Evolutionary conservation across 169 alveolate species (phyloP), one percentile per base, ranked within the genome.

Genomic region (Plasmodium malariae): DNA sequence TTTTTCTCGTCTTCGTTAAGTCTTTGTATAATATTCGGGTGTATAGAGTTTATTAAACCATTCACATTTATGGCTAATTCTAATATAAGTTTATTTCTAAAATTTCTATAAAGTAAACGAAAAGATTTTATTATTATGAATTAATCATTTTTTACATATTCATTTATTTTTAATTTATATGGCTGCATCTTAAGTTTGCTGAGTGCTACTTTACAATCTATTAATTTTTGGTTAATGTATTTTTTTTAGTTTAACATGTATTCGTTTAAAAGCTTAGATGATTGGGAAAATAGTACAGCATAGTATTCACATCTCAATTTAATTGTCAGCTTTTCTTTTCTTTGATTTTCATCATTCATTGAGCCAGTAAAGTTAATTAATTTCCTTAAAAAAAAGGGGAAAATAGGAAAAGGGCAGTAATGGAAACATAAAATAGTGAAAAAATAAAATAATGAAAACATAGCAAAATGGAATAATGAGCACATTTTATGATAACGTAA

Each of bases 31-130:
- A 83, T 67, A 70, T 65, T 83, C 26, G 91, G 85, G 43, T 83
- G 91, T 49, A 83, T 83, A 17, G 91, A 83, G 43, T 67, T 67
- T 14, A 83, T 83, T 34, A 83, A 36, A 9, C 91, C 91, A 60
- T 83, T 83, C 14, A 83, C 91, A 51, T 54, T 83, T 57, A 83
- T 83, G 65, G 91, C 91, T 70, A 83, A 37, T 83, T 83, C 91
- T 70, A 83, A 71, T 67, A 83, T 67, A 12, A 83, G 83, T 51
- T 85, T 83, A 24, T 83, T 83, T 83, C 91, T 67, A 26, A 83
- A 83, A 57, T 83, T 83, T 65, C 91, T 83, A 68, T 26, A 54
- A 37, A 80, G 30, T 28, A 21, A 48, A 19, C 24, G 34, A 54
- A 32, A 72, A 49, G 24, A 59, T 21, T 30, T 72, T 73, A 54